These are phyloP conservation scores for Populus simonii DNA, from an alignment of 345 rosid genomes.

Conservation along the genomic window DNA sequence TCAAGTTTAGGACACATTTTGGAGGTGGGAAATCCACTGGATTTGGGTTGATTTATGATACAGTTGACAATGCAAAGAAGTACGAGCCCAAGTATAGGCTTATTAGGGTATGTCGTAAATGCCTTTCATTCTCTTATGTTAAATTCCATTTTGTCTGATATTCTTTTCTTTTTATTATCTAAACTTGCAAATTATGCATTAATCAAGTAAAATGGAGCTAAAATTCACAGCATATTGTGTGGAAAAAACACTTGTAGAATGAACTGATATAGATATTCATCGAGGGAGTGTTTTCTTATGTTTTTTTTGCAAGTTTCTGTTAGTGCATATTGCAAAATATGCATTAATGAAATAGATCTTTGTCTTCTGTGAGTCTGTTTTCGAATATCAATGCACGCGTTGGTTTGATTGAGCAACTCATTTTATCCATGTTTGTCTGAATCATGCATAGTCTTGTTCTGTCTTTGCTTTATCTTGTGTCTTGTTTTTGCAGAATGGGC, in stretches of 20 bases:
- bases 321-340: too few relatives aligned
- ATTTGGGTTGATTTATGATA: conserved; percentile 88
- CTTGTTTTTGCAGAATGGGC: conserved; percentile 62
- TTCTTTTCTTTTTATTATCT: not conserved
- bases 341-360: not conserved
- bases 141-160: not conserved
- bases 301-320: not conserved
- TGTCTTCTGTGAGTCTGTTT: not conserved
- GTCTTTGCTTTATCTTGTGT: not conserved
- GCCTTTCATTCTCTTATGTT: not conserved
- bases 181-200: not conserved
- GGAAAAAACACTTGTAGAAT: not conserved
- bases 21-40: conserved; percentile 99
- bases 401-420: not conserved
- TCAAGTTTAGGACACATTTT: conserved; percentile 93
- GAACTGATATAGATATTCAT: not conserved
- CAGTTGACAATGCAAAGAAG: conserved; percentile 86
- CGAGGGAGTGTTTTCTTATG: not conserved
- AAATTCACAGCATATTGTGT: not conserved
- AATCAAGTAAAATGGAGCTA: not conserved
- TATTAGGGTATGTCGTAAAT: conserved; percentile 64
- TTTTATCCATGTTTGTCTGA: not conserved
- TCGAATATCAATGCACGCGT: not conserved
- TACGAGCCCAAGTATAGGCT: conserved; percentile 95
- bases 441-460: not conserved